Base-by-base conservation (phyloP, 2,329 filamentous ascomycete species). In the Fusarium aywerte region DNA sequence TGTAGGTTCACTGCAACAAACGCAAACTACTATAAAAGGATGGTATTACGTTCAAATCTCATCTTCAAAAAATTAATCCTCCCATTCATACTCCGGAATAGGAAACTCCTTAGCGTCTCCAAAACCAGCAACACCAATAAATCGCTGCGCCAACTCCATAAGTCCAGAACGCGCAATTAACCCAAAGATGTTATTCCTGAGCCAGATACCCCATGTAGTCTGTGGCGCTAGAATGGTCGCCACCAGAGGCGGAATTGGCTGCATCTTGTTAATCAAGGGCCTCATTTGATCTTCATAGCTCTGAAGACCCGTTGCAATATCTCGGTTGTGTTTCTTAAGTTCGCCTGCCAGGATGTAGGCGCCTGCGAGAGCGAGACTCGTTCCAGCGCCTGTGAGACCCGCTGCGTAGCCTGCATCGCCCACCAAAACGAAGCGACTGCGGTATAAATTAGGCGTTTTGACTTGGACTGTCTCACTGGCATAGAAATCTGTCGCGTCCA, bases 261-360 rank as follows among this genome's bases (percentile, higher is more conserved):
- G 75, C 65, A 78, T 44, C 9, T 78, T 73, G 72, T 73, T 70
- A 7, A 84, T 76, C 25, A 80, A 76, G 1, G 81, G 82, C 10
- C 74, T 69, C 67, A 83, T 79, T 8, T 69, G 71, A 31, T 71
- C 45, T 58, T 85, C 80, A 49, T 85, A 85, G 4, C 62, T 69
- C 6, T 64, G 58, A 8, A 82, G 74, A 5, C 74, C 80, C 2
- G 76, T 71, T 9, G 57, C 15, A 3, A 80, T 47, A 33, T 78
- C 67, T 20, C 62, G 58, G 0, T 68, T 63, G 20, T 73, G 69
- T 44, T 63, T 66, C 5, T 48, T 48, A 5, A 84, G 73, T 44
- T 83, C 82, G 2, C 84, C 83, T 0, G 84, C 84, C 4, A 87
- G 74, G 1, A 85, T 74, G 66, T 87, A 87, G 3, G 82, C 85